Percentiles rank a stretch among this genome's conserved stretches.
These are phyloP conservation scores for Taphrina pruni DNA, from an alignment of 1,139 yeast genomes.

Conservation along the genomic window DNA sequence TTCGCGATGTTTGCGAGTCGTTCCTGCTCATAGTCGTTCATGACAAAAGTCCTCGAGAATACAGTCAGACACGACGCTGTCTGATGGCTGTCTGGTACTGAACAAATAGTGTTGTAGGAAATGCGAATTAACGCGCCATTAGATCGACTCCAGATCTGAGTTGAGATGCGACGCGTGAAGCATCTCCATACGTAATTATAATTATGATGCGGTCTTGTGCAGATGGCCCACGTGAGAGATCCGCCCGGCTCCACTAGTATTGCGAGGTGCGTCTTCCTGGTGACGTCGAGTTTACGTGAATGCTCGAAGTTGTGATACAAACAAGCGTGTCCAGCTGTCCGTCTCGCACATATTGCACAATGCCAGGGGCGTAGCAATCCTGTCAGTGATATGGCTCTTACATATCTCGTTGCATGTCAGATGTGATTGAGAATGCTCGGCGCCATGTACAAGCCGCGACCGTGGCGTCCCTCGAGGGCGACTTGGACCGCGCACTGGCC, in stretches of 20 bases:
- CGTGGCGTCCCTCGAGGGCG: conserved; percentile 26
- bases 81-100: too few relatives aligned
- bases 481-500: conserved; percentile 26
- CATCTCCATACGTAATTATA: too few relatives aligned
- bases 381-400: too few relatives aligned
- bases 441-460: conserved; percentile 23
- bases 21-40: conserved; percentile 64
- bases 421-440: conserved; percentile 14
- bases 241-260: conserved; percentile 3
- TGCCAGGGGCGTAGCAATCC: too few relatives aligned
- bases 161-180: not conserved
- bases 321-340: too few relatives aligned
- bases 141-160: not conserved
- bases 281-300: too few relatives aligned
- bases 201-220: not conserved
- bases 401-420: not conserved
- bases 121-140: too few relatives aligned
- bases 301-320: too few relatives aligned
- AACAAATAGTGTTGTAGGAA: too few relatives aligned
- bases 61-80: not conserved
- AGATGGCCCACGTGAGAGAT: conserved; percentile 16
- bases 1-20: conserved; percentile 67
- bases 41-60: not conserved
- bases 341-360: too few relatives aligned
- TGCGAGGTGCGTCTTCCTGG: too few relatives aligned